Percentiles rank a stretch among this genome's conserved stretches.
Evolutionary conservation across 257 asterid genomes (phyloP).

Genomic region (Nyctanthes arbortristis): DNA sequence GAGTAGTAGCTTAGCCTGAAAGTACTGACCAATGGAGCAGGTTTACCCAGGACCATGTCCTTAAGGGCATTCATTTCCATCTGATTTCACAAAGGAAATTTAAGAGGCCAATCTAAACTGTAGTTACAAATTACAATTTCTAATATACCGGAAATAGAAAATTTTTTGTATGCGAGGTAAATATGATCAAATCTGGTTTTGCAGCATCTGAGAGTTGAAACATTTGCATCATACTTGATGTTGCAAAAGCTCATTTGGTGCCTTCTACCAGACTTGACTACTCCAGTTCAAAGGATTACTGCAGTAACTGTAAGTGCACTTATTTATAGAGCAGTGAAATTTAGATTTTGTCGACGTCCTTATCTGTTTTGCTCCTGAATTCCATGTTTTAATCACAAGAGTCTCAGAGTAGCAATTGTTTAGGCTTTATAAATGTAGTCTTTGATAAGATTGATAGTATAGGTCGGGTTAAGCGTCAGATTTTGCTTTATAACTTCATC

Average conservation of each 20-base stretch:
- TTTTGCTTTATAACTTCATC: neutral
- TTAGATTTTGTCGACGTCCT: neutral
- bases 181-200: conserved; percentile 6
- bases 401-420: neutral
- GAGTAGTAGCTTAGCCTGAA: conserved; percentile 97
- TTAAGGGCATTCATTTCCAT: conserved; percentile 94
- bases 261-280: neutral
- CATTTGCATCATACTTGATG: conserved; percentile 5
- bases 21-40: conserved; percentile 97
- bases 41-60: conserved; percentile 99
- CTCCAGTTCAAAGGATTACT: neutral
- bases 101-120: conserved; percentile 1
- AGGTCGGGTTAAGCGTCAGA: conserved; percentile 1
- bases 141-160: conserved; percentile 9
- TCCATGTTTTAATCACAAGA: neutral
- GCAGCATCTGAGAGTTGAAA: neutral
- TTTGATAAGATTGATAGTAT: neutral
- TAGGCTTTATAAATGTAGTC: neutral
- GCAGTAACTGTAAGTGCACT: neutral
- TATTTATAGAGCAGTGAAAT: neutral
- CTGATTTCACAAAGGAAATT: conserved; percentile 39
- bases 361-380: neutral
- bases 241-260: neutral
- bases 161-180: conserved; percentile 12
- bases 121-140: neutral